Evolutionary conservation across 2,329 filamentous ascomycete species (phyloP).

Genomic region (Juglanconis oblonga): DNA sequence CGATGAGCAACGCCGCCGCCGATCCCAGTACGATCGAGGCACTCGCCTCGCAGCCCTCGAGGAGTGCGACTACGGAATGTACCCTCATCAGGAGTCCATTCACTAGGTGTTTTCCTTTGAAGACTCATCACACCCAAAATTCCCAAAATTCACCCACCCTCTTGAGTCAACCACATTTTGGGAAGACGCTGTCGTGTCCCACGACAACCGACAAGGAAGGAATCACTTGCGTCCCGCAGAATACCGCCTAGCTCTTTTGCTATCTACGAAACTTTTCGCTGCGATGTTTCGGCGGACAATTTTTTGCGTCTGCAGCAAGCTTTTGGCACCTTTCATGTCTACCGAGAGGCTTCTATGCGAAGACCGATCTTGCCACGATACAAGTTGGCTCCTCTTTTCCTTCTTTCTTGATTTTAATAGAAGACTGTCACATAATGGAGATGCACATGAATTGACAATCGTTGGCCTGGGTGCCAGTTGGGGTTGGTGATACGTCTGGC

Average conservation of each 20-base stretch:
- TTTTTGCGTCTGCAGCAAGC: background rate
- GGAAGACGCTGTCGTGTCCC: background rate
- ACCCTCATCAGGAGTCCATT: constrained; percentile 32
- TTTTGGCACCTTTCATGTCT: constrained; percentile 1
- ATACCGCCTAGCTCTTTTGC: constrained; percentile 12
- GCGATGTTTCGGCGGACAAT: constrained; percentile 7
- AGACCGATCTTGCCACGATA: background rate
- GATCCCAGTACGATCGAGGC: constrained; percentile 78
- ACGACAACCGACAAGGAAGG: background rate
- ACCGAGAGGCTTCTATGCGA: background rate
- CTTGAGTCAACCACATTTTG: background rate
- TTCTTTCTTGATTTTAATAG: background rate
- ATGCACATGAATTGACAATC: background rate
- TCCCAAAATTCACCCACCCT: background rate
- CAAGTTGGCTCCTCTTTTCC: background rate
- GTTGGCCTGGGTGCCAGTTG: constrained; percentile 14
- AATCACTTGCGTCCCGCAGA: background rate
- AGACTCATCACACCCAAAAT: background rate
- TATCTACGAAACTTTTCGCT: constrained; percentile 14
- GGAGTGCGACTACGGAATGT: constrained; percentile 49
- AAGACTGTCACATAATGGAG: background rate
- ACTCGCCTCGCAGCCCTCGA: constrained; percentile 69
- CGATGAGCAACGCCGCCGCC: constrained; percentile 72
- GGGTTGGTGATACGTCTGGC: constrained; percentile 9
- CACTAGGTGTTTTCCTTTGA: constrained; percentile 19